These are phyloP conservation scores for Hippophae gyantsensis DNA, from an alignment of 306 rosid genomes.

Conservation along the genomic window DNA sequence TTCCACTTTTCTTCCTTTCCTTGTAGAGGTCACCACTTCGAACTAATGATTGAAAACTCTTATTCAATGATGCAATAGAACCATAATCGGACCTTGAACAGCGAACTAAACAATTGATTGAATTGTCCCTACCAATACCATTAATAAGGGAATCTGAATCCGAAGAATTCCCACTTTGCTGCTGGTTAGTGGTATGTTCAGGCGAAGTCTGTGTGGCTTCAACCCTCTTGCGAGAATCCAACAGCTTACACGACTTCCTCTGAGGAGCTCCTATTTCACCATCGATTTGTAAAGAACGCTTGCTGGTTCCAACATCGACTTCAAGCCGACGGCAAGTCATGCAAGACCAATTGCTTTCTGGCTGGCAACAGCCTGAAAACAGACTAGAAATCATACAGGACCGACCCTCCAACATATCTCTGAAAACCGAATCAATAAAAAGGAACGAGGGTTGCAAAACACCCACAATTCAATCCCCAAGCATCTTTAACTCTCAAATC, in stretches of 20 bases:
- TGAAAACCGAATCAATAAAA: constrained; percentile 19
- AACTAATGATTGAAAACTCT: constrained; percentile 53
- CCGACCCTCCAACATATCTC: constrained; percentile 89
- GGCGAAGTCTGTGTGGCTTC: constrained; percentile 24
- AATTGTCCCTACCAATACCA: constrained; percentile 67
- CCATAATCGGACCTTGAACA: constrained; percentile 88
- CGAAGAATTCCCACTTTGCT: constrained; percentile 34
- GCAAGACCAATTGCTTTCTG: constrained; percentile 56
- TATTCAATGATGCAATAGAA: constrained; percentile 53
- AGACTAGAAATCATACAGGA: constrained; percentile 52
- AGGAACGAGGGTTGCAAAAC: constrained; percentile 6
- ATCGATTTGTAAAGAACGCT: constrained; percentile 44
- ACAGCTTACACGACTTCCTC: constrained; percentile 37
- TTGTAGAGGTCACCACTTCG: constrained; percentile 66
- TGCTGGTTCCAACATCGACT: constrained; percentile 37
- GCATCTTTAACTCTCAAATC: too few relatives aligned
- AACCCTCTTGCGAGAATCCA: constrained; percentile 27
- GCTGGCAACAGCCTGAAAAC: constrained; percentile 59
- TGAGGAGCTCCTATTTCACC: constrained; percentile 27
- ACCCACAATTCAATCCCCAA: constrained; percentile 20
- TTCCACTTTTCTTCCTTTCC: constrained; percentile 56
- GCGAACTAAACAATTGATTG: constrained; percentile 62
- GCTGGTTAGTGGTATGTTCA: constrained; percentile 29
- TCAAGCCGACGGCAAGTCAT: constrained; percentile 46
- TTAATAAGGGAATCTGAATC: constrained; percentile 49